phyloP scores from a whole-genome alignment of 257 asterid species.

The Echites panduratus region DNA sequence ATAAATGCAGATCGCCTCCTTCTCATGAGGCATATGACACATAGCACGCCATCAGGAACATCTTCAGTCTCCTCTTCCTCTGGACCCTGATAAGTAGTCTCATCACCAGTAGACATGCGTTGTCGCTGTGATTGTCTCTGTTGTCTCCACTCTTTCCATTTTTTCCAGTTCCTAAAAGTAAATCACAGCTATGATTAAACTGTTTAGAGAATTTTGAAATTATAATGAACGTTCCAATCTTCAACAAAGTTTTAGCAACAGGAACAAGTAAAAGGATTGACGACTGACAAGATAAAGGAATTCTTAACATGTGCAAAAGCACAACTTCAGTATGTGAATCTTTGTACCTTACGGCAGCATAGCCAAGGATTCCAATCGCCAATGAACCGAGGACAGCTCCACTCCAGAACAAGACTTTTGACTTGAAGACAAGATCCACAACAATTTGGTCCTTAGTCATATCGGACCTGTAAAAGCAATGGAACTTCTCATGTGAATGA shows the following conservation, averaged over 20 bases:
- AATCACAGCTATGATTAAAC: not conserved
- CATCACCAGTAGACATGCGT: conserved; percentile 26
- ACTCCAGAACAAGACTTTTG: conserved; percentile 58
- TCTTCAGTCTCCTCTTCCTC: conserved; percentile 62
- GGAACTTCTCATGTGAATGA: conserved; percentile 16
- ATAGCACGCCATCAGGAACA: conserved; percentile 74
- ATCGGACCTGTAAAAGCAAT: conserved; percentile 50
- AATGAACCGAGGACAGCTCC: conserved; percentile 68
- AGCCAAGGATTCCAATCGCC: conserved; percentile 70
- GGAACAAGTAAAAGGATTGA: not conserved
- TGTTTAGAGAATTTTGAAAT: not conserved
- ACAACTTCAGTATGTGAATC: not conserved
- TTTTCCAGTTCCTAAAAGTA: conserved; percentile 61
- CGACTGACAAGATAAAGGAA: not conserved
- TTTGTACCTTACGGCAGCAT: conserved; percentile 66
- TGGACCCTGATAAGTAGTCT: conserved; percentile 24
- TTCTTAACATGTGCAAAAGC: not conserved
- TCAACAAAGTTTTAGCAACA: not conserved
- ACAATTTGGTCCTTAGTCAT: conserved; percentile 69
- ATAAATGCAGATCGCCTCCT: conserved; percentile 78
- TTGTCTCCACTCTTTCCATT: conserved; percentile 71
- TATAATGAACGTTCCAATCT: not conserved
- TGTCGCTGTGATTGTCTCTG: conserved; percentile 40
- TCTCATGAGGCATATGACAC: conserved; percentile 75
- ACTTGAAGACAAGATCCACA: conserved; percentile 60